Percentiles rank a stretch among this genome's conserved stretches.
Conservation (phyloP, 352 stramenopile genomes). For the Blastocystis sp. region DNA sequence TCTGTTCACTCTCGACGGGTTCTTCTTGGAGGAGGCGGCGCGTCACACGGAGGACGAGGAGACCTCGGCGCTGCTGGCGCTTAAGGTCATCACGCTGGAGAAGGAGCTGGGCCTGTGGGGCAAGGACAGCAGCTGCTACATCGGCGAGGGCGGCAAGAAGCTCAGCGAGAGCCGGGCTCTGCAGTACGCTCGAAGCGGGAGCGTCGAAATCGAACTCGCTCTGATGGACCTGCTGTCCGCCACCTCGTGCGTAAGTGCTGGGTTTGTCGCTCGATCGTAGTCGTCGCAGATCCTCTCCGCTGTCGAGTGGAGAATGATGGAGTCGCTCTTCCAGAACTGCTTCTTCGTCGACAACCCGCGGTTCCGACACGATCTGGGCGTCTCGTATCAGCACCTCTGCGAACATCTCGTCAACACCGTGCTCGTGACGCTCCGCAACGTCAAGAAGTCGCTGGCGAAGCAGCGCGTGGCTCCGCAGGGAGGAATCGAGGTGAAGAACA, state of each 20-base stretch:
- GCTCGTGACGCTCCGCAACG: neutral
- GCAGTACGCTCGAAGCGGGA: neutral
- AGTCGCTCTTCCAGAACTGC: neutral
- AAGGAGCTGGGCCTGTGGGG: constrained; percentile 47
- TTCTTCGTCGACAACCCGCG: constrained; percentile 9
- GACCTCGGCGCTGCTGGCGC: constrained; percentile 16
- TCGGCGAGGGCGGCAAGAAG: neutral
- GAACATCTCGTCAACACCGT: neutral
- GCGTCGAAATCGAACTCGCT: constrained; percentile 19
- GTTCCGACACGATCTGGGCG: constrained; percentile 42
- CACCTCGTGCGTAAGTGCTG: constrained; percentile 1
- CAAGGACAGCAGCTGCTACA: neutral
- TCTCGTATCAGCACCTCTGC: neutral
- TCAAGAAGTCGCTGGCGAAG: neutral
- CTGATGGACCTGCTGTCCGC: constrained; percentile 41
- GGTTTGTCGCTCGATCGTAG: neutral
- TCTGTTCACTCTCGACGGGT: constrained; percentile 23
- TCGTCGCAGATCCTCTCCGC: constrained; percentile 1
- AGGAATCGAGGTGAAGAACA: neutral
- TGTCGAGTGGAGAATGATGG: constrained; percentile 19
- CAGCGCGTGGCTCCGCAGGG: neutral
- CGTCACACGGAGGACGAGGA: neutral
- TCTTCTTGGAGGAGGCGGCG: constrained; percentile 8
- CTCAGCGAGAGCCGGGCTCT: neutral
- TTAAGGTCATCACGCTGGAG: constrained; percentile 35